Percentiles rank a stretch among this genome's conserved stretches.
Conservation (phyloP, 805 yeast species). For the Phaffomyces antillensis region DNA sequence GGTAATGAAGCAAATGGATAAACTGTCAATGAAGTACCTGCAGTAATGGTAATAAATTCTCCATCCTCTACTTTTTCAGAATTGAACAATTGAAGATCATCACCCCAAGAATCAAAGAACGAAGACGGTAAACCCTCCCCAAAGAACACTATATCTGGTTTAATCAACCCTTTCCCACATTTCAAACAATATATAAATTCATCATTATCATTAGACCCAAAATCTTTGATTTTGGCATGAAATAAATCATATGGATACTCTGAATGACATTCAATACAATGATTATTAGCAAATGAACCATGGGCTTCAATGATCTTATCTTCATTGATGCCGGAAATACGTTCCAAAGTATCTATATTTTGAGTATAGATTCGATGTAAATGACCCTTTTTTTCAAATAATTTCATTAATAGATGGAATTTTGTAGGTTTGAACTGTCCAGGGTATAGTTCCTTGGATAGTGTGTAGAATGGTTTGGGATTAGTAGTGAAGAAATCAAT, state of each 20-base stretch:
- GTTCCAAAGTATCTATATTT: slow-evolving; percentile 87
- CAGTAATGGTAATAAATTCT: slow-evolving; percentile 70
- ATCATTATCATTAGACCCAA: neutral
- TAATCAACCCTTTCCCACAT: slow-evolving; percentile 65
- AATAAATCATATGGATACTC: slow-evolving; percentile 45
- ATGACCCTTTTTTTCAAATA: slow-evolving; percentile 56
- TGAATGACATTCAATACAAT: slow-evolving; percentile 68
- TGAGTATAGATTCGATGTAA: slow-evolving; percentile 80
- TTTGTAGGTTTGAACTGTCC: slow-evolving; percentile 79
- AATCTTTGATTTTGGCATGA: slow-evolving; percentile 28
- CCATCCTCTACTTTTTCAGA: slow-evolving; percentile 25
- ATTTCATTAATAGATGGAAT: slow-evolving; percentile 66
- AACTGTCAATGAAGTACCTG: slow-evolving; percentile 88
- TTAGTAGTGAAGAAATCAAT: slow-evolving; percentile 67
- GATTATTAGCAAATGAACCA: slow-evolving; percentile 83
- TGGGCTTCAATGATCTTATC: slow-evolving; percentile 82
- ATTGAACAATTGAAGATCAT: slow-evolving; percentile 28
- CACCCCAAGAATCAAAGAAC: slow-evolving; percentile 66
- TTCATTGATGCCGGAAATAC: slow-evolving; percentile 68
- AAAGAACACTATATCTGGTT: slow-evolving; percentile 92
- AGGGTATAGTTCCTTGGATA: slow-evolving; percentile 83
- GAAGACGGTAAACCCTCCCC: slow-evolving; percentile 77
- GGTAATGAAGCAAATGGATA: slow-evolving; percentile 88
- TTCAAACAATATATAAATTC: slow-evolving; percentile 41
- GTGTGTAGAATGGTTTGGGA: slow-evolving; percentile 79